These are phyloP conservation scores for Herpetospermum pedunculosum DNA, from an alignment of 306 rosid genomes.

Conservation along the genomic window DNA sequence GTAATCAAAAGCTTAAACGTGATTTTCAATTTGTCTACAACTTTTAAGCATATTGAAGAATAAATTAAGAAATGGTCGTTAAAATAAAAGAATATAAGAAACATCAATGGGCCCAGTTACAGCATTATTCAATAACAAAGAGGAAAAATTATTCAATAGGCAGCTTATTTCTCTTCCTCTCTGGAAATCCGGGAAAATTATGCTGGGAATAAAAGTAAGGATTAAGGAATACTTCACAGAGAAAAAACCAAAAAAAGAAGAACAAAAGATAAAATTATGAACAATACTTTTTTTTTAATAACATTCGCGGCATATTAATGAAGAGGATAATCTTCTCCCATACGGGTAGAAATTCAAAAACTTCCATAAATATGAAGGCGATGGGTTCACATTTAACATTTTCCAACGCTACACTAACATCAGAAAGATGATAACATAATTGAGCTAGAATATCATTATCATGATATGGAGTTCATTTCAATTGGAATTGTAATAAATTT, in stretches of 20 bases:
- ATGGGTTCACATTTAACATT: background rate
- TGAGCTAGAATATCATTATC: background rate
- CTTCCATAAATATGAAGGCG: background rate
- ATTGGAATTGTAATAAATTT: background rate
- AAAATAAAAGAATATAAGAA: background rate
- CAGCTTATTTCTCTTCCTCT: background rate
- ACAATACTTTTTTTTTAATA: background rate
- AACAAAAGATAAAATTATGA: background rate
- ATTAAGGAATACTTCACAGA: background rate
- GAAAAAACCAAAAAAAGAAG: background rate
- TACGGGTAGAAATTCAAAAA: background rate
- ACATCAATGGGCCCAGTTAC: background rate
- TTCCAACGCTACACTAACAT: background rate
- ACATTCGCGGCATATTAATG: background rate
- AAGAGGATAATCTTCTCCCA: background rate
- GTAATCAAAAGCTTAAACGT: background rate
- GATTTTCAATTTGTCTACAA: conserved; percentile 1
- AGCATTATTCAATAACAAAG: background rate
- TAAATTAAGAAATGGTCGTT: background rate
- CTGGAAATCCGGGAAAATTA: background rate
- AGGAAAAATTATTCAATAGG: background rate
- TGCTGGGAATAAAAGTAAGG: background rate
- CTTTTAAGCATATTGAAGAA: background rate
- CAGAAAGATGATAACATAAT: background rate
- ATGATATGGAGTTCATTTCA: background rate